Percentiles rank a stretch among this genome's conserved stretches.
Conservation (phyloP, 139 green algal species). For the Haematococcus lacustris region DNA sequence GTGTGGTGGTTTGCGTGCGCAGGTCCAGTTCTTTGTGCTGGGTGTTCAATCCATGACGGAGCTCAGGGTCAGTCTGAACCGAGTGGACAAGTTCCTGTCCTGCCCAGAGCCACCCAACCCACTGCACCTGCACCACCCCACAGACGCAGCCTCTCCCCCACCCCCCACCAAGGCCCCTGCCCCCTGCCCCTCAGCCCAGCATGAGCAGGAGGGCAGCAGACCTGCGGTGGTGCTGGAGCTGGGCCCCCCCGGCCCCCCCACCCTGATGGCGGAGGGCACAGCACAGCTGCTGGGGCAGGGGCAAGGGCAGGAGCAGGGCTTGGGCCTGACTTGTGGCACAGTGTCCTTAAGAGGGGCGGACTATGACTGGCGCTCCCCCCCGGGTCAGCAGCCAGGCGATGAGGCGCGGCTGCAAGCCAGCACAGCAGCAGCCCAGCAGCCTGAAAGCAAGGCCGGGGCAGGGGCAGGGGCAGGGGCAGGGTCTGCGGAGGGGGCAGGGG, state of each 20-base stretch:
- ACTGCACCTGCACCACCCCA: background rate
- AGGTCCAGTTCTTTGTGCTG: no score
- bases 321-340: no score
- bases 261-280: no score
- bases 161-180: background rate
- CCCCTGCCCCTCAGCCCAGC: background rate
- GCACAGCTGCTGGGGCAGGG: no score
- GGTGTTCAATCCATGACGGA: background rate
- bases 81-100: background rate
- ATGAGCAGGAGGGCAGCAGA: no score
- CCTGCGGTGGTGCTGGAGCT: no score
- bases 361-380: background rate
- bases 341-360: background rate
- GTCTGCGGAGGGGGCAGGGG: background rate
- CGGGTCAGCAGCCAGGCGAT: background rate
- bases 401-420: no score
- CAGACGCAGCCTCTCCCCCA: background rate
- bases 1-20: no score
- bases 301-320: no score
- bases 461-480: no score
- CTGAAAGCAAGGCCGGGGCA: background rate
- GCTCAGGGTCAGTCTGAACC: background rate
- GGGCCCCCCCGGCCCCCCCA: no score
- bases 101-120: background rate
- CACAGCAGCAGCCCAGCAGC: background rate